phyloP scores from a whole-genome alignment of 441 rosid genomes.

The Gossypium gossypioides region DNA sequence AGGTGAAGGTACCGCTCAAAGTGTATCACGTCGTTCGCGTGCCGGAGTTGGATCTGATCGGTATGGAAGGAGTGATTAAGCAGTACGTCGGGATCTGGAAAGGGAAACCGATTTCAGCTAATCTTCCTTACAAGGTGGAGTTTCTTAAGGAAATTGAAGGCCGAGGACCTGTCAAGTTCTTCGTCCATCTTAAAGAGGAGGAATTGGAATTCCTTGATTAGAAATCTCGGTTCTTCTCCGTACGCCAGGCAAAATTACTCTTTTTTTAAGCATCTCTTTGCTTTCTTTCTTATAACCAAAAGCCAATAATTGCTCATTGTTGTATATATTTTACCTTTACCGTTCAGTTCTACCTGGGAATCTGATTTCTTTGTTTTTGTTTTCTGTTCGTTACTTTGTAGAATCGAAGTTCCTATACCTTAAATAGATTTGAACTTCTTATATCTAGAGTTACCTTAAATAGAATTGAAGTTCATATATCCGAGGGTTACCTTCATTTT shows the following conservation, averaged over 20 bases:
- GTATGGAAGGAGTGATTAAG: slow-evolving; percentile 71
- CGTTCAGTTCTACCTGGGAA: neutral
- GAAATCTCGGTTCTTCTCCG: neutral
- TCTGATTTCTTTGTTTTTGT: neutral
- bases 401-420: neutral
- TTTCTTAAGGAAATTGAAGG: slow-evolving; percentile 55
- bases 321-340: slow-evolving; percentile 7
- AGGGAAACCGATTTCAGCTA: slow-evolving; percentile 80
- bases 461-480: neutral
- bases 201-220: slow-evolving; percentile 61
- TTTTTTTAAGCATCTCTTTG: neutral
- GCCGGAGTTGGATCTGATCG: slow-evolving; percentile 72
- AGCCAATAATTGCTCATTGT: neutral
- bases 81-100: slow-evolving; percentile 67
- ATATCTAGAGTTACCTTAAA: neutral
- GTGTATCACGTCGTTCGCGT: slow-evolving; percentile 84
- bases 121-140: slow-evolving; percentile 71
- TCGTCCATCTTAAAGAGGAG: slow-evolving; percentile 80
- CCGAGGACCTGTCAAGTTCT: slow-evolving; percentile 75
- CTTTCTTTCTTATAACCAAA: neutral
- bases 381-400: neutral
- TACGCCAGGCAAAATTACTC: slow-evolving; percentile 18
- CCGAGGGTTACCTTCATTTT: neutral
- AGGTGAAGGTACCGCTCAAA: slow-evolving; percentile 70
- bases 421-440: neutral